Evolutionary conservation across 2,329 filamentous ascomycete genomes (phyloP).

Genomic region (Colletotrichum zoysiae): DNA sequence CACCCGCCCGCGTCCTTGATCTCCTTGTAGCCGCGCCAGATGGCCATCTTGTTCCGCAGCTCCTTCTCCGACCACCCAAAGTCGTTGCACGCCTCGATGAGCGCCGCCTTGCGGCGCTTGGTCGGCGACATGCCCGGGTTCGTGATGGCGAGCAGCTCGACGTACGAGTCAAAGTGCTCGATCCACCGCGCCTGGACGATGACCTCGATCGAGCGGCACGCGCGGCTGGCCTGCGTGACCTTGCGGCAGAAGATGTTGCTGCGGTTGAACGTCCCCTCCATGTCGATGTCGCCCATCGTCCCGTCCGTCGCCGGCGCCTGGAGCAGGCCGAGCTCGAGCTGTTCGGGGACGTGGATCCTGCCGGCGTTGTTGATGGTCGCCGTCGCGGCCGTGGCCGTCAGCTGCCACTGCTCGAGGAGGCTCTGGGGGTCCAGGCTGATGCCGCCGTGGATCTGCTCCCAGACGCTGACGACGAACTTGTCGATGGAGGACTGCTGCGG

Average conservation of each 20-base stretch:
- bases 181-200: constrained; percentile 70
- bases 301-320: constrained; percentile 36
- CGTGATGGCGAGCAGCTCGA: constrained; percentile 55
- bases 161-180: constrained; percentile 65
- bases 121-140: constrained; percentile 56
- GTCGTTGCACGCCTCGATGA: constrained; percentile 65
- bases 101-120: constrained; percentile 63
- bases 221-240: constrained; percentile 59
- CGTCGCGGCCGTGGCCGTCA: constrained; percentile 41
- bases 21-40: constrained; percentile 71
- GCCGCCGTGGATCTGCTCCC: constrained; percentile 51
- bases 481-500: constrained; percentile 44
- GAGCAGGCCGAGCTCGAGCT: constrained; percentile 35
- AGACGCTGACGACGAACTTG: constrained; percentile 51
- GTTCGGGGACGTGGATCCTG: constrained; percentile 36
- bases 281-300: constrained; percentile 26
- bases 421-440: constrained; percentile 47
- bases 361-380: constrained; percentile 42
- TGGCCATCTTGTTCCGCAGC: constrained; percentile 61
- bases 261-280: constrained; percentile 47
- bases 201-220: constrained; percentile 68
- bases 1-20: constrained; percentile 69
- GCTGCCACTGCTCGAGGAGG: constrained; percentile 47
- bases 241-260: constrained; percentile 50
- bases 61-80: constrained; percentile 71